Conservation (phyloP, 1,284 basidiomycete genomes). For the Cryptococcus deneoformans region DNA sequence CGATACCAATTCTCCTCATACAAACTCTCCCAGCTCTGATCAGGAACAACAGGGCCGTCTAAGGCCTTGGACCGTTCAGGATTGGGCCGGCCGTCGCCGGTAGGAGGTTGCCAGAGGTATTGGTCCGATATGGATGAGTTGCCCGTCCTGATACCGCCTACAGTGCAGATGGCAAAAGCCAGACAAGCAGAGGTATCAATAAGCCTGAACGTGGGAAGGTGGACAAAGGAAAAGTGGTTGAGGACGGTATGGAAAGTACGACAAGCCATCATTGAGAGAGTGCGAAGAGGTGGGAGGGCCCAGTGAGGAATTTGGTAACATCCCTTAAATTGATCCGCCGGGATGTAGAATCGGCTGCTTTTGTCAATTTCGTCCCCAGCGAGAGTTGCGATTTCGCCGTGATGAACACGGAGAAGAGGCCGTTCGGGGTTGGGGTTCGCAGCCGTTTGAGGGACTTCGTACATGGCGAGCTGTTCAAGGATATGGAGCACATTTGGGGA, state of each 20-base stretch:
- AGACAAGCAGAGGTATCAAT: constrained; percentile 48
- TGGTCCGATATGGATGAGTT: not conserved
- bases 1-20: constrained; percentile 20
- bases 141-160: constrained; percentile 42
- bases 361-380: constrained; percentile 23
- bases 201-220: constrained; percentile 51
- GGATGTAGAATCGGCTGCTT: constrained; percentile 39
- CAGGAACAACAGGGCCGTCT: constrained; percentile 31
- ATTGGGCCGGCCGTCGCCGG: not conserved
- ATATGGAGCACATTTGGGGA: constrained; percentile 26
- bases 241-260: constrained; percentile 50
- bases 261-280: constrained; percentile 48
- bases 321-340: constrained; percentile 47
- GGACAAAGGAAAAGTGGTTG: constrained; percentile 50
- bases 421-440: constrained; percentile 46
- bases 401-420: constrained; percentile 39
- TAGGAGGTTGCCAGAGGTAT: not conserved
- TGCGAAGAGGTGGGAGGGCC: constrained; percentile 48
- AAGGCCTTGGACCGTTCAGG: constrained; percentile 1
- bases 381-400: constrained; percentile 7
- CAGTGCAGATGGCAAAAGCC: constrained; percentile 52
- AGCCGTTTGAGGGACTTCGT: constrained; percentile 40
- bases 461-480: constrained; percentile 36
- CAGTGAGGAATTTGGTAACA: constrained; percentile 53
- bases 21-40: constrained; percentile 30